These are phyloP conservation scores for Neurospora cerealis DNA, from an alignment of 495 filamentous ascomycete species.

Conservation along the genomic window DNA sequence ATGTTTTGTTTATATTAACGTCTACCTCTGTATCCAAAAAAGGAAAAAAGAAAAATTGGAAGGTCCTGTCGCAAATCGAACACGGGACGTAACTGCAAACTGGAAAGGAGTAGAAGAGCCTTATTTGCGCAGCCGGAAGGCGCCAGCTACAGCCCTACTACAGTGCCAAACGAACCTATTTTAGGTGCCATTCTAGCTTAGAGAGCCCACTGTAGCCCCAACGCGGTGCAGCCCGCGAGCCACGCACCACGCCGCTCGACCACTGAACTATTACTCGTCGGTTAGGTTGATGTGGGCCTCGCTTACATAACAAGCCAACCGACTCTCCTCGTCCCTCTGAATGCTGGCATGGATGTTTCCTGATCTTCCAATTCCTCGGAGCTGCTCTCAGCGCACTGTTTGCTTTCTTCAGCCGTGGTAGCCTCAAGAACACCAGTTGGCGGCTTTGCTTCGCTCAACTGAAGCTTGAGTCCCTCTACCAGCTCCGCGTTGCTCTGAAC, in stretches of 20 bases:
- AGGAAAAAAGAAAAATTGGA: not conserved
- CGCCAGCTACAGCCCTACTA: not conserved
- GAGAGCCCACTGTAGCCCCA: no score
- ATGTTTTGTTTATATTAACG: no score
- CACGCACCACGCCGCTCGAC: no score
- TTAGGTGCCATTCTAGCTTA: no score
- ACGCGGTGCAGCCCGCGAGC: no score
- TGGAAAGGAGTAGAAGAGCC: no score
- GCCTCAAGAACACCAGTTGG: not conserved
- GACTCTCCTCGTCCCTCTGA: no score
- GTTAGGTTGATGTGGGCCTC: no score
- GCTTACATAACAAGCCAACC: no score
- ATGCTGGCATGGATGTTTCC: not conserved
- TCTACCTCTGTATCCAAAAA: not conserved
- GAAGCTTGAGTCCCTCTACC: not conserved
- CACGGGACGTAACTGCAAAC: not conserved
- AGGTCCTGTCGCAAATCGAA: not conserved
- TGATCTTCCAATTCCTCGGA: not conserved
- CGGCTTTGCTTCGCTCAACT: not conserved
- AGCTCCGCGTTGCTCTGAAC: not conserved
- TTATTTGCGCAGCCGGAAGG: not conserved
- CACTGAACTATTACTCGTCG: no score
- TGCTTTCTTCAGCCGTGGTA: not conserved
- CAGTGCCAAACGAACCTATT: no score
- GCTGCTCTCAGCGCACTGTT: not conserved